Base-by-base conservation (phyloP, 495 filamentous ascomycete species). In the Astrothelium macrocarpum region DNA sequence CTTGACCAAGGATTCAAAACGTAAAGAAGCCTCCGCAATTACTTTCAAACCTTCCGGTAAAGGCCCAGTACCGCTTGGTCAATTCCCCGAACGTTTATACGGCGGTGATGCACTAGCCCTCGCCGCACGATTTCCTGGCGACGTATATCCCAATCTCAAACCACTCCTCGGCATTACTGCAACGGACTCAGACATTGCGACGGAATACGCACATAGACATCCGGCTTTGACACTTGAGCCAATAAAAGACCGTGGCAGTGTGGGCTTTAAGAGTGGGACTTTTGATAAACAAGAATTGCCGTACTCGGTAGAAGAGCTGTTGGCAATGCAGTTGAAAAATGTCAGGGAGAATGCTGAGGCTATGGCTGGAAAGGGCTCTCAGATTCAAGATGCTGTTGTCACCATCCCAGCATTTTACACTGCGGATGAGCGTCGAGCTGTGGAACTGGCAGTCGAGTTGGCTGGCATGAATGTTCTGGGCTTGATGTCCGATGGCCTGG, bases 1-100 rank as follows among this genome's bases (percentile, higher is more conserved):
- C 72, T 82, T 96, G 62, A 96, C 90, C n/a, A 97, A 97, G 74
- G 94, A 99, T 75, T 97, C 94, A 39, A 89, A 95, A 74, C 87
- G 94, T 69, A 99, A 99, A 79, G 95, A 99, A 73, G 81, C 80
- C 25, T 89, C 93, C 2, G 92, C 91, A 53, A 85, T 97, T 68
- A 89, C 90, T 34, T 97, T 99, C 81, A 99, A 97, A 74, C 90
- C 91, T 46, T 78, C 82, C 23, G 75, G 78, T 78, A 71, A 72
- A 43, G 56, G 69, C 61, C 77, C 81, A 32, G 78, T 76, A 61
- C 77, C 83, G 64, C 80, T 82, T 32, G 78, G 80, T 36, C 69
- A 73, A 16, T 96, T 89, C 73, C 95, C 94, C 16, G 94, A 97
- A 74, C 82, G 94, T 70, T 82, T 87, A 62, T 99, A 97, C 71